Percentiles rank a stretch among this genome's conserved stretches.
Evolutionary conservation across 2,329 filamentous ascomycete genomes (phyloP).

Genomic region (Aspergillus quadrilineatus): DNA sequence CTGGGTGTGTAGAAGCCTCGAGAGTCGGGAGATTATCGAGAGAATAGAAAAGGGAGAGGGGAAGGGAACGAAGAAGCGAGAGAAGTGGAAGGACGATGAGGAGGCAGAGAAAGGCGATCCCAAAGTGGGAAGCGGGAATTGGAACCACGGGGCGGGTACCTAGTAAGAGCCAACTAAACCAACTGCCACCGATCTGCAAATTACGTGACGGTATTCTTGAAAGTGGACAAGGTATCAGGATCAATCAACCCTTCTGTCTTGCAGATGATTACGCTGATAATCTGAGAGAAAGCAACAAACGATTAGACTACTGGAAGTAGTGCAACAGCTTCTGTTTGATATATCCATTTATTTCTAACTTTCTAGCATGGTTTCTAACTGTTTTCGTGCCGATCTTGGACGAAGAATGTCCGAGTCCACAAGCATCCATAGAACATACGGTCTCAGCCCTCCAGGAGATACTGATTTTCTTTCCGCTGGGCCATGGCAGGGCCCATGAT

Average conservation of each 20-base stretch:
- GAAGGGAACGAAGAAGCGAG: conserved; percentile 8
- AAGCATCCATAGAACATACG: too few species aligned
- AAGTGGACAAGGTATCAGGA: too few species aligned
- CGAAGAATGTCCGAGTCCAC: conserved; percentile 15
- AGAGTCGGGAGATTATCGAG: conserved; percentile 12
- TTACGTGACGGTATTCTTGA: conserved; percentile 7
- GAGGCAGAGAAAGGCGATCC: conserved; percentile 17
- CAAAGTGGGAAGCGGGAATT: conserved; percentile 23
- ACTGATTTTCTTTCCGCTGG: too few species aligned
- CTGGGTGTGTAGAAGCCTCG: conserved; percentile 8
- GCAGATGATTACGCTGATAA: too few species aligned
- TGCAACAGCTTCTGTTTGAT: too few species aligned
- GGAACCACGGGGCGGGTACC: conserved; percentile 20
- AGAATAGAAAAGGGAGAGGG: conserved; percentile 7
- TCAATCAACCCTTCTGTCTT: too few species aligned
- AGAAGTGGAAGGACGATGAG: conserved; percentile 17
- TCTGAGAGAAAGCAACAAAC: too few species aligned
- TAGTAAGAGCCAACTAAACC: background rate
- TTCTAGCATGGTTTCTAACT: background rate
- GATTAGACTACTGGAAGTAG: too few species aligned
- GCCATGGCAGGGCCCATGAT: too few species aligned
- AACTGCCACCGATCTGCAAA: conserved; percentile 21
- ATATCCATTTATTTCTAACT: background rate
- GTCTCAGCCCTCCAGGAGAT: too few species aligned
- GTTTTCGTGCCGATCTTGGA: conserved; percentile 17